phyloP scores from a whole-genome alignment of 2,329 filamentous ascomycete species.

The Tympanopsis confertula region DNA sequence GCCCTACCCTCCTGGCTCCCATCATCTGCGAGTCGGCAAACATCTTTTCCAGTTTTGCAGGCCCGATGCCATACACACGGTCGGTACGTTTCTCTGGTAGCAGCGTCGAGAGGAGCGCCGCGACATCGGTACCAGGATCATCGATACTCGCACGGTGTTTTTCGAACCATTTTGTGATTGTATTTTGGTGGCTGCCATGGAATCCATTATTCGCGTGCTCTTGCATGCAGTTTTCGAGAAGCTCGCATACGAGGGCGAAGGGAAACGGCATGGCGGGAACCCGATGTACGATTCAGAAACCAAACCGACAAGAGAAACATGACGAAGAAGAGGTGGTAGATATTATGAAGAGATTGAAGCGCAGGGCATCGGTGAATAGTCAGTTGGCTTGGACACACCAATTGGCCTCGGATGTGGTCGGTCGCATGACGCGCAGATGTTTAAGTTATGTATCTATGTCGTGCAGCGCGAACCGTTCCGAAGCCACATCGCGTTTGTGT shows the following conservation, averaged over 20 bases:
- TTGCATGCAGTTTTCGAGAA: background rate
- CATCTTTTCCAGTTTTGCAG: constrained; percentile 49
- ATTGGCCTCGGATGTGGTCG: too few species aligned
- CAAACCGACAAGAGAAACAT: too few species aligned
- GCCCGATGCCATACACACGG: constrained; percentile 63
- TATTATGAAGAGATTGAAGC: too few species aligned
- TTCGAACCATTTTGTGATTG: constrained; percentile 57
- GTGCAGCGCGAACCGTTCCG: too few species aligned
- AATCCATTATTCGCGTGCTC: background rate
- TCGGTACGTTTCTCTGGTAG: constrained; percentile 68
- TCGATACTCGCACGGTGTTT: constrained; percentile 47
- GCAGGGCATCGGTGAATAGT: too few species aligned
- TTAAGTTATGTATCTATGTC: too few species aligned
- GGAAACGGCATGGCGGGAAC: background rate
- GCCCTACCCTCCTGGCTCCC: constrained; percentile 52
- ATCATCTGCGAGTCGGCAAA: constrained; percentile 57
- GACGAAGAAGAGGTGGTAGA: too few species aligned
- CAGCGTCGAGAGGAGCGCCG: constrained; percentile 63
- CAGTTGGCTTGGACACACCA: too few species aligned
- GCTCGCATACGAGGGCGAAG: background rate
- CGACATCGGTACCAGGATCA: constrained; percentile 38
- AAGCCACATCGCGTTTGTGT: too few species aligned
- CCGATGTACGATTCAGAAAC: too few species aligned
- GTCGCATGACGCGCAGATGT: too few species aligned
- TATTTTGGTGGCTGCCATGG: constrained; percentile 9